Evolutionary conservation across 352 stramenopile species (phyloP).

Genomic region (Nothophytophthora sp.): DNA sequence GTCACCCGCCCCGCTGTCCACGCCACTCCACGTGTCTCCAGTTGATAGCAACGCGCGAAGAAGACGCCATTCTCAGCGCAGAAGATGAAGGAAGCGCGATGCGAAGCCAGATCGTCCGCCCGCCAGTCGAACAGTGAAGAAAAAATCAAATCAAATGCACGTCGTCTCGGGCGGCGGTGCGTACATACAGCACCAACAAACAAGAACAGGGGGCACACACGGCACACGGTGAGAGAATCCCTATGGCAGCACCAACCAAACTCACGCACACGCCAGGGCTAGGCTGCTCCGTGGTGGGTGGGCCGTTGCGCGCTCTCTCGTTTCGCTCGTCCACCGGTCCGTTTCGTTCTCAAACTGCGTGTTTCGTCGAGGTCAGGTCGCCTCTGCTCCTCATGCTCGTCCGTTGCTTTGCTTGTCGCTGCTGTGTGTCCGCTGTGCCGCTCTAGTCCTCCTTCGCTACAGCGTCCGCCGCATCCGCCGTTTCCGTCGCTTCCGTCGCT

Average conservation of each 20-base stretch:
- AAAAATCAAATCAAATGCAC: constrained; percentile 41
- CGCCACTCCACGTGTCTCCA: constrained; percentile 2
- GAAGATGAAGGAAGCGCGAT: constrained; percentile 6
- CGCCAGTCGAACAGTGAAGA: constrained; percentile 31
- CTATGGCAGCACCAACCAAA: constrained; percentile 38
- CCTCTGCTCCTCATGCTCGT: constrained; percentile 13
- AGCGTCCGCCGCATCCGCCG: constrained; percentile 7
- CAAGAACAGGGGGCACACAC: constrained; percentile 37
- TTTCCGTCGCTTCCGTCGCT: constrained; percentile 13
- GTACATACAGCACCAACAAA: constrained; percentile 37
- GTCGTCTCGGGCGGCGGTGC: constrained; percentile 23
- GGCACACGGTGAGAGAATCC: constrained; percentile 41
- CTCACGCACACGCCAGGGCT: constrained; percentile 29
- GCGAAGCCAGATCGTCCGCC: constrained; percentile 21
- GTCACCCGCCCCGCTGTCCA: constrained; percentile 21
- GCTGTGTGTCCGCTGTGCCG: constrained; percentile 11
- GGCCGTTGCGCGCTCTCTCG: not conserved
- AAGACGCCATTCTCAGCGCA: constrained; percentile 10
- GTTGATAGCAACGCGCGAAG: constrained; percentile 1
- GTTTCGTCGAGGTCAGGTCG: constrained; percentile 8
- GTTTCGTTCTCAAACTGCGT: constrained; percentile 21
- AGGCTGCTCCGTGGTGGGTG: constrained; percentile 18
- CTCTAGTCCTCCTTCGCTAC: constrained; percentile 14
- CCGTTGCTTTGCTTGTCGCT: constrained; percentile 3
- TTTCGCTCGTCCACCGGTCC: constrained; percentile 13